Evolutionary conservation across 352 stramenopile species (phyloP), one percentile per base, ranked within the genome.

Genomic region (Phytopythium cucurbitacearum): DNA sequence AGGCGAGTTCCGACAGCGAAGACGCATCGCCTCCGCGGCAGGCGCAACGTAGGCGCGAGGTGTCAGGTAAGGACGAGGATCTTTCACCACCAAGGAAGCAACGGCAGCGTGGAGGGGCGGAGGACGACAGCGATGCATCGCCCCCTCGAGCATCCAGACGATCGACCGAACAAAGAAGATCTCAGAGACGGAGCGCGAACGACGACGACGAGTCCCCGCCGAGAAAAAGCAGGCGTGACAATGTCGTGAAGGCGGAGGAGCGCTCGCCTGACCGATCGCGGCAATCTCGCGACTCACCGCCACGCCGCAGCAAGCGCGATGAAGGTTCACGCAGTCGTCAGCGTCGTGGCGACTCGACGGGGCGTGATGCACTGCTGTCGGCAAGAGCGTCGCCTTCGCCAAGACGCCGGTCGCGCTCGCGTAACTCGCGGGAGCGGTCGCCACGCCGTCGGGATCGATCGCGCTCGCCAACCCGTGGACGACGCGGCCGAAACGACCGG

Each of bases 281-380:
- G 1, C 21, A 2, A 28, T 28, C 21, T 28, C 21, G 21, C 21
- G 21, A 28, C 21, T 50, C 44, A 39, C 44, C 44, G 15, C 44
- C 43, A 6, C 43, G 44, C 21, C 28, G 40, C 7, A 15, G 11
- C 40, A 44, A 44, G 21, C 40, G 11, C 40, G 21, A 5, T 5
- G 40, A 50, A 35, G 15, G 32, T n/a, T 9, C 6, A 1, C 28
- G 36, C 4, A 47, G 60, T 35, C 37, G 43, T 42, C 38, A 49
- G 34, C 61, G 47, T 28, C 64, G 56, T 21, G 59, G 62, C 42
- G 21, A 71, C 48, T 55, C 63, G 37, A 41, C 64, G 60, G 60
- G 60, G 13, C 48, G 53, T n/a, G 53, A 64, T 51, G 48, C 21
- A 28, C 21, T 28, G 21, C 21, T 2, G 2, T 28, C 21, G 21